Conservation (phyloP, 1,284 basidiomycete species). For the Sporisorium scitamineum region DNA sequence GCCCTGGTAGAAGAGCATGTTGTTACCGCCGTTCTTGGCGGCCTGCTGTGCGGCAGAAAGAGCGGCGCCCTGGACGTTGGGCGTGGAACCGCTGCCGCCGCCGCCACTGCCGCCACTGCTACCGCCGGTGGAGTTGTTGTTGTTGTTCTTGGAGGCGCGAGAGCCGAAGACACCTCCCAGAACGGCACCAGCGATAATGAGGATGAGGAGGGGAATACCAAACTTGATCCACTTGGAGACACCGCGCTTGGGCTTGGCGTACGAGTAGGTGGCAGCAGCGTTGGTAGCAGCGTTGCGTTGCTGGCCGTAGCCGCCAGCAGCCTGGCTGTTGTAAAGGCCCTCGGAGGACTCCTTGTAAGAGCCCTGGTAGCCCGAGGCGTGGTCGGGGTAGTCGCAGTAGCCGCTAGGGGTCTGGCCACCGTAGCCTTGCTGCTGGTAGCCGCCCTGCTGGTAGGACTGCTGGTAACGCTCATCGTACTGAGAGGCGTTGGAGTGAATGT, state of each 20-base stretch:
- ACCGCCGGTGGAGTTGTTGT: slow-evolving; percentile 68
- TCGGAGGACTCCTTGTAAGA: slow-evolving; percentile 46
- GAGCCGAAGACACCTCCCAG: slow-evolving; percentile 81
- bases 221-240: slow-evolving; percentile 63
- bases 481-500: slow-evolving; percentile 64
- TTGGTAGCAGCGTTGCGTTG: slow-evolving; percentile 39
- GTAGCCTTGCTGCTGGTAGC: slow-evolving; percentile 40
- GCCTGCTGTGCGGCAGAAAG: slow-evolving; percentile 74
- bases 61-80: slow-evolving; percentile 49
- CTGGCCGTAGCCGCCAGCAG: slow-evolving; percentile 23
- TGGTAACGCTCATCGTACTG: slow-evolving; percentile 64
- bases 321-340: slow-evolving; percentile 41
- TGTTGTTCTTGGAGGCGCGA: slow-evolving; percentile 71
- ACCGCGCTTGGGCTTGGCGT: slow-evolving; percentile 60
- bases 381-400: slow-evolving; percentile 53
- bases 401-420: slow-evolving; percentile 17
- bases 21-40: slow-evolving; percentile 76
- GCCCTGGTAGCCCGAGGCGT: slow-evolving; percentile 43
- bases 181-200: slow-evolving; percentile 74
- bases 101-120: slow-evolving; percentile 57
- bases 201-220: slow-evolving; percentile 56
- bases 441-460: slow-evolving; percentile 31
- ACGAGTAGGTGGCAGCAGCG: slow-evolving; percentile 59
- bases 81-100: slow-evolving; percentile 24
- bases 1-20: slow-evolving; percentile 75